phyloP scores from a whole-genome alignment of 2,329 filamentous ascomycete species.

The Diaporthe helianthi region DNA sequence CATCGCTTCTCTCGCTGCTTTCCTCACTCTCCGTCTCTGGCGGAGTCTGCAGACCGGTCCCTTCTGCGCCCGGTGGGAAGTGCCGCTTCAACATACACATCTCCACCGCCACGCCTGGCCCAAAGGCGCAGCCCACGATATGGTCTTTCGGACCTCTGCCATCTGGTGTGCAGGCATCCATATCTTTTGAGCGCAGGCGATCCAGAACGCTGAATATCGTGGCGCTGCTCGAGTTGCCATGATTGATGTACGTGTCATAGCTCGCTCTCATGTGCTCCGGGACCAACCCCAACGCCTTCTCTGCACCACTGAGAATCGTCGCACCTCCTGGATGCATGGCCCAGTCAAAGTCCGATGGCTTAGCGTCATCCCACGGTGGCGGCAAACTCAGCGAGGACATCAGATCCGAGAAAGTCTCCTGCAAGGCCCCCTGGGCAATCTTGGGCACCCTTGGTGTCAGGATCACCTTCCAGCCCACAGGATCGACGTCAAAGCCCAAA shows the following conservation, averaged over 20 bases:
- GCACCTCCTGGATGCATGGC: constrained; percentile 75
- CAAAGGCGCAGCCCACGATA: constrained; percentile 73
- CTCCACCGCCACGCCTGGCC: constrained; percentile 72
- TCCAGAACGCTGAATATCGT: constrained; percentile 74
- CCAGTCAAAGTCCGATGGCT: constrained; percentile 71
- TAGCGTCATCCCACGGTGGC: constrained; percentile 50
- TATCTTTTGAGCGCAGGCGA: constrained; percentile 63
- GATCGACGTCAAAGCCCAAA: constrained; percentile 70
- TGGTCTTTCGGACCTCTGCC: constrained; percentile 59
- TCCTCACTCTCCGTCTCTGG: constrained; percentile 61
- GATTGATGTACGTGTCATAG: constrained; percentile 71
- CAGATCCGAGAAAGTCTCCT: constrained; percentile 62
- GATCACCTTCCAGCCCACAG: constrained; percentile 72
- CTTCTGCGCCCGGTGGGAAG: constrained; percentile 38
- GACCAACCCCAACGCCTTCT: constrained; percentile 62
- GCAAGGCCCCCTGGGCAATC: constrained; percentile 58
- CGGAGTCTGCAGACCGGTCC: constrained; percentile 56
- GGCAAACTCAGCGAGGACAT: constrained; percentile 48
- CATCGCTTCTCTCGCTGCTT: constrained; percentile 47
- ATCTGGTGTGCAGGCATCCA: constrained; percentile 62
- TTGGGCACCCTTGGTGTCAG: constrained; percentile 67
- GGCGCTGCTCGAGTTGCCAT: constrained; percentile 73
- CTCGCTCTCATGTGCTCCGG: constrained; percentile 73
- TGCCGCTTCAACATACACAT: constrained; percentile 70
- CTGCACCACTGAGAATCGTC: constrained; percentile 69